A percentile compares a stretch with the other conserved stretches of the same genome.
Conservation (phyloP, 306 rosid genomes). For the Cicer arietinum region DNA sequence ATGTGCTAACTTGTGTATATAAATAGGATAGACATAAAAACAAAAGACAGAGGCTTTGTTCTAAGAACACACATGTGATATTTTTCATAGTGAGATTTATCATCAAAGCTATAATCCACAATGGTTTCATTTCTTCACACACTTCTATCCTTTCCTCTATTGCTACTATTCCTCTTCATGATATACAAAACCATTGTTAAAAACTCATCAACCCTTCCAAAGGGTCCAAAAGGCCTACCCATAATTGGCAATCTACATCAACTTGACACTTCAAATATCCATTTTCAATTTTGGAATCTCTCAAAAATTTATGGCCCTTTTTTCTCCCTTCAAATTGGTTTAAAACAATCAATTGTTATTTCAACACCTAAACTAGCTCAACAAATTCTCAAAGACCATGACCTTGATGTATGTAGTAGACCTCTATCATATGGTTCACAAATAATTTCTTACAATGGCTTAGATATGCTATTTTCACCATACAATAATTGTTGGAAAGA, state of each 20-base stretch:
- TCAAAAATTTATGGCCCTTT: conserved; percentile 47
- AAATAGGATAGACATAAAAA: no score
- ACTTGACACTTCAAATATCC: conserved; percentile 15
- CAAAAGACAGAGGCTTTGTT: no score
- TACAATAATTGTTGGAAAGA: conserved; percentile 52
- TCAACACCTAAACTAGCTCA: conserved; percentile 33
- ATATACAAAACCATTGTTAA: neutral
- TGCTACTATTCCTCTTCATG: neutral
- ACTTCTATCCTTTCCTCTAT: neutral
- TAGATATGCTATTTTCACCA: conserved; percentile 46
- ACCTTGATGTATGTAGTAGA: conserved; percentile 31
- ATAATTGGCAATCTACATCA: conserved; percentile 55
- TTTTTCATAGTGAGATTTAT: neutral
- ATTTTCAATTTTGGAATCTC: conserved; percentile 30
- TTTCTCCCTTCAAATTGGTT: conserved; percentile 47
- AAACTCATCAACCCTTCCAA: neutral
- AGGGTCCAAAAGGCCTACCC: conserved; percentile 55
- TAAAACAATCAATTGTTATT: conserved; percentile 27
- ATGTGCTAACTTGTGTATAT: no score
- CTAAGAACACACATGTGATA: neutral
- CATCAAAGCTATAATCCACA: neutral
- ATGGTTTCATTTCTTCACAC: conserved; percentile 11
- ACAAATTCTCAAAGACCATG: conserved; percentile 24
- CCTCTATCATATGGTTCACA: conserved; percentile 13
- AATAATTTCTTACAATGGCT: conserved; percentile 43